Conservation (phyloP, 2,329 filamentous ascomycete genomes). For the Trichophyton rubrum region DNA sequence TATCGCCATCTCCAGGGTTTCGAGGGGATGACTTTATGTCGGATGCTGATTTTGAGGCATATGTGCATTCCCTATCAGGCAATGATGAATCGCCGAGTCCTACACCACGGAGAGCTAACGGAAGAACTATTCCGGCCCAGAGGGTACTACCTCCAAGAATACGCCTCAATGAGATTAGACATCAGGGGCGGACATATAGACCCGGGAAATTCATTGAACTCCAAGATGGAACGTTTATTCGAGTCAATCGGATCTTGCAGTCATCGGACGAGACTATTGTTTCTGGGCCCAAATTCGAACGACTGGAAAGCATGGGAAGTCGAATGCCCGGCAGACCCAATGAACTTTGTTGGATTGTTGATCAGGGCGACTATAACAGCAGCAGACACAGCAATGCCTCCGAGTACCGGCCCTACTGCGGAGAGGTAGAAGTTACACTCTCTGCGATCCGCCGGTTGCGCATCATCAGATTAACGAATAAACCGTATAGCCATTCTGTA, state of each 20-base stretch:
- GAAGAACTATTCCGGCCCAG: not conserved
- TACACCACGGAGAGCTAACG: not conserved
- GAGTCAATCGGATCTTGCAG: slow-evolving; percentile 27
- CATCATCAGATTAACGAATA: slow-evolving; percentile 45
- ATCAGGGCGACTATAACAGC: slow-evolving; percentile 18
- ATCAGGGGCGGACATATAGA: slow-evolving; percentile 17
- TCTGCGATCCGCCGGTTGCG: slow-evolving; percentile 31
- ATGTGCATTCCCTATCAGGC: slow-evolving; percentile 11
- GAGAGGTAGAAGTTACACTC: slow-evolving; percentile 30
- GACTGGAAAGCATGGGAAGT: slow-evolving; percentile 21
- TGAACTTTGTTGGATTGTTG: slow-evolving; percentile 34
- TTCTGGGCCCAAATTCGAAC: slow-evolving; percentile 27
- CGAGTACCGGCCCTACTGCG: not conserved
- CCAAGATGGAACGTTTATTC: slow-evolving; percentile 29
- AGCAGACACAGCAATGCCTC: slow-evolving; percentile 4
- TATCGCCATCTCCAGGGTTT: not conserved
- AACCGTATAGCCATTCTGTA: slow-evolving; percentile 28
- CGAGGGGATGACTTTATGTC: slow-evolving; percentile 18
- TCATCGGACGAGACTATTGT: slow-evolving; percentile 20
- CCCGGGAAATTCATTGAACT: slow-evolving; percentile 28
- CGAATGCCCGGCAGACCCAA: slow-evolving; percentile 29
- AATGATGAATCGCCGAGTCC: not conserved
- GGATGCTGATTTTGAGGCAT: slow-evolving; percentile 17
- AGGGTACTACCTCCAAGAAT: not conserved
- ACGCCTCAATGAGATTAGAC: slow-evolving; percentile 7